phyloP scores from a whole-genome alignment of 495 filamentous ascomycete genomes.

The Usnea hakonensis region DNA sequence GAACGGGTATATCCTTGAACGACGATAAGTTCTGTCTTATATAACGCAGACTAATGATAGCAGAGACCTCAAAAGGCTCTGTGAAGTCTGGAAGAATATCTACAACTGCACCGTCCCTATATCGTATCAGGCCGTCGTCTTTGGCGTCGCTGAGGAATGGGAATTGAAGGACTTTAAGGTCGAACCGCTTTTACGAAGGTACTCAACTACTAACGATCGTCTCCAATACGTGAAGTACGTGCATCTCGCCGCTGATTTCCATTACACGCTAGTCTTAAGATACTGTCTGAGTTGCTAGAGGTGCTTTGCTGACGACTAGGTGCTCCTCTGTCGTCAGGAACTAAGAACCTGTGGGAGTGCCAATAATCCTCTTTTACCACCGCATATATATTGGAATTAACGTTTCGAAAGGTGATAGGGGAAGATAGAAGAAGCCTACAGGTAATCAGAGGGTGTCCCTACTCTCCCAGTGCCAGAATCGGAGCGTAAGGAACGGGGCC shows the following conservation, averaged over 20 bases:
- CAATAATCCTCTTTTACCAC: no score
- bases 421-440: no score
- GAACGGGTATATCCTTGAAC: background rate
- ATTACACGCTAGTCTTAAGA: background rate
- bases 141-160: background rate
- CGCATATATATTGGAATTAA: no score
- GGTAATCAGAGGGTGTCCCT: no score
- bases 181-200: background rate
- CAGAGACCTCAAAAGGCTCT: constrained; percentile 2
- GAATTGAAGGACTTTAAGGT: background rate
- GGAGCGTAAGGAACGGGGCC: no score
- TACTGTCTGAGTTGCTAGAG: no score
- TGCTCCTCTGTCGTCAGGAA: no score
- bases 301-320: no score
- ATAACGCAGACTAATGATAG: background rate
- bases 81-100: background rate
- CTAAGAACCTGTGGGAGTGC: no score
- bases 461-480: no score
- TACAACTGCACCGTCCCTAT: background rate
- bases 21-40: background rate
- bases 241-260: background rate
- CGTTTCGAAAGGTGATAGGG: no score
- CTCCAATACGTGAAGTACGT: background rate
- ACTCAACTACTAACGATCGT: background rate
- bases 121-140: background rate